Evolutionary conservation across 768 basidiomycete species (phyloP).

Genomic region (Leccinum rimulosum): DNA sequence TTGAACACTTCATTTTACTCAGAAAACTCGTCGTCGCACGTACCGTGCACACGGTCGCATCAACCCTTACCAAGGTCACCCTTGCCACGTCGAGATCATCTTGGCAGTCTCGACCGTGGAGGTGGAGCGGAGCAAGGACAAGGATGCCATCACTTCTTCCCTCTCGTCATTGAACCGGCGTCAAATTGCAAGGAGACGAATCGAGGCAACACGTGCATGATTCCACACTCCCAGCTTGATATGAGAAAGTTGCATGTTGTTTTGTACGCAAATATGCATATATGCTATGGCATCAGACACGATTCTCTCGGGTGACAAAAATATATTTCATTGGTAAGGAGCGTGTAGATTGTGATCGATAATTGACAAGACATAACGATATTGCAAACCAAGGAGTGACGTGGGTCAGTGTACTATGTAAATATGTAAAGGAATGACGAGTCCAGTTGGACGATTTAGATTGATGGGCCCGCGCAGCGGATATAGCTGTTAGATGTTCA

Average conservation of each 20-base stretch:
- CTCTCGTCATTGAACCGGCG: constrained; percentile 76
- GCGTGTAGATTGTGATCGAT: not conserved
- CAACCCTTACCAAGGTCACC: constrained; percentile 99
- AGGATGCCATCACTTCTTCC: constrained; percentile 48
- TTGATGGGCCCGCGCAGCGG: not conserved
- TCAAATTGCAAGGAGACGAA: constrained; percentile 84
- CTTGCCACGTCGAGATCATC: constrained; percentile 95
- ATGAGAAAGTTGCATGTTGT: constrained; percentile 15
- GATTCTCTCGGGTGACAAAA: not conserved
- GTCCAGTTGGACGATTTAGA: not conserved
- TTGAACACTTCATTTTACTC: constrained; percentile 1
- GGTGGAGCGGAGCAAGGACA: constrained; percentile 92
- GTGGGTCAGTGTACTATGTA: not conserved
- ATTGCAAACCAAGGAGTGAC: not conserved
- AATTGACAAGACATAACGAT: constrained; percentile 11
- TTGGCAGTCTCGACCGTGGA: constrained; percentile 74
- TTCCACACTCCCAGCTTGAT: constrained; percentile 18
- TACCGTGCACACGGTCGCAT: constrained; percentile 98
- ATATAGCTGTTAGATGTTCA: not conserved
- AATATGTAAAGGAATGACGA: not conserved
- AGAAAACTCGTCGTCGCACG: constrained; percentile 99
- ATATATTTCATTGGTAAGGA: constrained; percentile 10
- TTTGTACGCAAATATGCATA: constrained; percentile 32
- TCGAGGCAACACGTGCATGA: constrained; percentile 75
- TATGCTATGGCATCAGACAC: constrained; percentile 24